These are phyloP conservation scores for Populus hybrid DNA, from an alignment of 441 rosid species.

Conservation along the genomic window DNA sequence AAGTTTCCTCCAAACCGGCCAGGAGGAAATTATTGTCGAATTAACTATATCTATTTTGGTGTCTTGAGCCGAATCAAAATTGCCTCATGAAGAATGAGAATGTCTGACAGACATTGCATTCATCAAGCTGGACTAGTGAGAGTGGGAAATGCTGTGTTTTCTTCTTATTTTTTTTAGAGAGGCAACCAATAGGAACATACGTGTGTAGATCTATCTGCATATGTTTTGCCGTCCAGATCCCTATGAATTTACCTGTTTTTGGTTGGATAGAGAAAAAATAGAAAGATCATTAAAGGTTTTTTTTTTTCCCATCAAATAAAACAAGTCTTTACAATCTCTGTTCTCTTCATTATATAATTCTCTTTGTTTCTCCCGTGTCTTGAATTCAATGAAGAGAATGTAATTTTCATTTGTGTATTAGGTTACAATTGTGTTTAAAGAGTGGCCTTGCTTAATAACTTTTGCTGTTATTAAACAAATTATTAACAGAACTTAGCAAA, in stretches of 20 bases:
- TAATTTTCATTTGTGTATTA: neutral
- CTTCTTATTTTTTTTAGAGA: neutral
- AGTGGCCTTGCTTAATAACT: neutral
- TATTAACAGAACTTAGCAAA: neutral
- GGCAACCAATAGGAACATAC: neutral
- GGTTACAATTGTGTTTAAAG: neutral
- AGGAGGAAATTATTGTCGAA: neutral
- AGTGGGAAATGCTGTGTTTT: neutral
- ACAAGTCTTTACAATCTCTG: neutral
- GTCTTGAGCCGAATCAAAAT: neutral
- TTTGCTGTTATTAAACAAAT: neutral
- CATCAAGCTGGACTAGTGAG: neutral
- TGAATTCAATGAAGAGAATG: neutral
- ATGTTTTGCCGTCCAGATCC: neutral
- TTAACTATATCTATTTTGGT: neutral
- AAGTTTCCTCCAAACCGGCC: neutral
- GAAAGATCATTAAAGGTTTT: neutral
- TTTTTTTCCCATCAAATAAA: neutral
- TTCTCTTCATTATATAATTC: neutral
- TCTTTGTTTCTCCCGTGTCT: neutral
- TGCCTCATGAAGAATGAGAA: neutral
- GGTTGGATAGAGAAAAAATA: neutral
- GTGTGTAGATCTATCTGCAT: neutral
- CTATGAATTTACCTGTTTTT: neutral
- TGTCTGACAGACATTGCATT: neutral